phyloP scores from a whole-genome alignment of 2,329 filamentous ascomycete species.

The Cercospora zeina region DNA sequence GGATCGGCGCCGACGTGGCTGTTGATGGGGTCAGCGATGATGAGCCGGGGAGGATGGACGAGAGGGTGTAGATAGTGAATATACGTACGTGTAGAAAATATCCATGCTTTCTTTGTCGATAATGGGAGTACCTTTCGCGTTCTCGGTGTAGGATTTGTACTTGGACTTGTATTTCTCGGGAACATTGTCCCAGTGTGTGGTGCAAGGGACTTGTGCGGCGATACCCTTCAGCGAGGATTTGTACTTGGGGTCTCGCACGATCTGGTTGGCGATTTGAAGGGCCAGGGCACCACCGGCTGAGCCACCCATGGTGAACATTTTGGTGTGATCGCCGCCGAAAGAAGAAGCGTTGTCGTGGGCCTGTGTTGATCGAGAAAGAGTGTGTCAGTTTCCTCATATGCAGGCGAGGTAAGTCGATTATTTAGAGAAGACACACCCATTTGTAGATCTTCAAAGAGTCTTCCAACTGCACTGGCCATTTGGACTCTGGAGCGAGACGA shows the following conservation, averaged over 20 bases:
- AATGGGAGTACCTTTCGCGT: constrained; percentile 27
- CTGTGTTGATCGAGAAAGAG: constrained; percentile 5
- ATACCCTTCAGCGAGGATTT: constrained; percentile 39
- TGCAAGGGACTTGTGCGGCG: constrained; percentile 41
- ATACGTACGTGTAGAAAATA: constrained; percentile 27
- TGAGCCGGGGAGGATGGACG: no score
- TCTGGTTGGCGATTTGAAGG: constrained; percentile 29
- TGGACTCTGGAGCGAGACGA: constrained; percentile 48
- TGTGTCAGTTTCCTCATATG: neutral
- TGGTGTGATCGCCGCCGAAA: constrained; percentile 28
- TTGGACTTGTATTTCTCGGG: constrained; percentile 32
- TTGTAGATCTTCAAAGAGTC: constrained; percentile 43
- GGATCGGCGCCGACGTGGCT: constrained; percentile 28
- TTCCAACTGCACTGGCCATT: constrained; percentile 48
- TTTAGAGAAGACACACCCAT: constrained; percentile 43
- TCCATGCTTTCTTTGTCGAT: constrained; percentile 33
- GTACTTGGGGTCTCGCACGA: constrained; percentile 27
- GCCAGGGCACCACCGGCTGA: constrained; percentile 35
- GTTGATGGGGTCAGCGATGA: neutral
- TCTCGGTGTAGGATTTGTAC: constrained; percentile 29
- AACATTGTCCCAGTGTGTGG: constrained; percentile 37
- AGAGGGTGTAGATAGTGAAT: neutral
- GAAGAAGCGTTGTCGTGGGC: constrained; percentile 31
- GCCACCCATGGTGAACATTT: constrained; percentile 34
- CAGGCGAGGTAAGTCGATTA: no score